These are phyloP conservation scores for Cicer judaicum DNA, from an alignment of 306 rosid genomes.

Conservation along the genomic window DNA sequence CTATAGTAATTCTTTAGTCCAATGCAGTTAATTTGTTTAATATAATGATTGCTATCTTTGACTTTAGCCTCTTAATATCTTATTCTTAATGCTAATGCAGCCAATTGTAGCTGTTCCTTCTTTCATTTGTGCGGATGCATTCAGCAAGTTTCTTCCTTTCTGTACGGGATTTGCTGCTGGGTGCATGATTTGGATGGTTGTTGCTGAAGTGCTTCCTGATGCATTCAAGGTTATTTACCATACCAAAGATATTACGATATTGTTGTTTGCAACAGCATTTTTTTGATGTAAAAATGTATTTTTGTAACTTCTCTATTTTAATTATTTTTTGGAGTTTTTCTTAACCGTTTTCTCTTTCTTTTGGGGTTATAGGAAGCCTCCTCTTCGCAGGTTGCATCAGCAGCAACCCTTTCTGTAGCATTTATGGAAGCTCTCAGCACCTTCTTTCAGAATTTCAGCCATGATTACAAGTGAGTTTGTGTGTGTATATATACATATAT, in stretches of 20 bases:
- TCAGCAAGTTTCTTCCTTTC: slow-evolving; percentile 92
- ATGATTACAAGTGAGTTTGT: slow-evolving; percentile 80
- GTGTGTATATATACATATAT: background rate
- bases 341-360: slow-evolving; percentile 17
- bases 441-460: slow-evolving; percentile 81
- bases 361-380: slow-evolving; percentile 80
- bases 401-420: slow-evolving; percentile 93
- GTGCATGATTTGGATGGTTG: slow-evolving; percentile 99
- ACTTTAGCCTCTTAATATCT: slow-evolving; percentile 29
- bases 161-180: slow-evolving; percentile 99
- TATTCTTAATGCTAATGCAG: slow-evolving; percentile 57
- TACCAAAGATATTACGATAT: slow-evolving; percentile 12
- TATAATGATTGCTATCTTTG: slow-evolving; percentile 24
- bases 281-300: slow-evolving; percentile 4
- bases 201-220: slow-evolving; percentile 99
- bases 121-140: slow-evolving; percentile 96
- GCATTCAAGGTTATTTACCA: slow-evolving; percentile 82
- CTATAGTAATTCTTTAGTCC: background rate
- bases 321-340: background rate
- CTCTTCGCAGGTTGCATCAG: slow-evolving; percentile 92
- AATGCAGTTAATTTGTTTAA: slow-evolving; percentile 27
- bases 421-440: slow-evolving; percentile 99
- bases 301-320: slow-evolving; percentile 20
- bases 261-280: slow-evolving; percentile 2
- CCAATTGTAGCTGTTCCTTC: slow-evolving; percentile 99